Conservation (phyloP, 352 stramenopile species). For the Pythium rishiriense region DNA sequence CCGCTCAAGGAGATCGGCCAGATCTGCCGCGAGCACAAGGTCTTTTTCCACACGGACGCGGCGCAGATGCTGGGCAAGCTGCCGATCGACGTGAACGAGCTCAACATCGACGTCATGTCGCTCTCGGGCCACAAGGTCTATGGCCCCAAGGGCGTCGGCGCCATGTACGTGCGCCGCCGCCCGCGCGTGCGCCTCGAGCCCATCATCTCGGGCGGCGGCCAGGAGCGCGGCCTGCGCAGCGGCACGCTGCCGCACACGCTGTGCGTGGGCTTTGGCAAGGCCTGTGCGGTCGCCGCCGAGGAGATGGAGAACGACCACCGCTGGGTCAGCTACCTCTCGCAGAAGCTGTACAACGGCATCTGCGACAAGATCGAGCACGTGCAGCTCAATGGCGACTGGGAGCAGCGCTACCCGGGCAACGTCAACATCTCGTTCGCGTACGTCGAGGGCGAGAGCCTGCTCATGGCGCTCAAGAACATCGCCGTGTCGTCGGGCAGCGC, state of each 20-base stretch:
- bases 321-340: constrained; percentile 94
- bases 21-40: constrained; percentile 90
- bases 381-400: constrained; percentile 95
- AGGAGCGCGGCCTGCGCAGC: constrained; percentile 96
- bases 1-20: constrained; percentile 96
- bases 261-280: constrained; percentile 88
- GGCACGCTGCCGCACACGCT: constrained; percentile 85
- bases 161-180: constrained; percentile 96
- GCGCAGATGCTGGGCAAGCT: constrained; percentile 98
- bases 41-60: constrained; percentile 99
- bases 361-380: constrained; percentile 89
- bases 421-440: constrained; percentile 99
- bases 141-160: constrained; percentile 98
- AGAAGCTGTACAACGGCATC: constrained; percentile 93
- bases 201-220: constrained; percentile 97
- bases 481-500: constrained; percentile 96
- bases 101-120: constrained; percentile 99
- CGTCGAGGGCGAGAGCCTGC: constrained; percentile 98
- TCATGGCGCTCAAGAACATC: constrained; percentile 99
- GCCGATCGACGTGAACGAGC: constrained; percentile 97
- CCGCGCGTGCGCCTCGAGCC: constrained; percentile 97
- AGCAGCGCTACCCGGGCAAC: constrained; percentile 95
- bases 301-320: constrained; percentile 97
- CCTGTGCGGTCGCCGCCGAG: constrained; percentile 90
- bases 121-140: constrained; percentile 99